A percentile compares a stretch with the other conserved stretches of the same genome.
Conservation (phyloP, 2,329 filamentous ascomycete species). For the Chaetomiaceae sp. region DNA sequence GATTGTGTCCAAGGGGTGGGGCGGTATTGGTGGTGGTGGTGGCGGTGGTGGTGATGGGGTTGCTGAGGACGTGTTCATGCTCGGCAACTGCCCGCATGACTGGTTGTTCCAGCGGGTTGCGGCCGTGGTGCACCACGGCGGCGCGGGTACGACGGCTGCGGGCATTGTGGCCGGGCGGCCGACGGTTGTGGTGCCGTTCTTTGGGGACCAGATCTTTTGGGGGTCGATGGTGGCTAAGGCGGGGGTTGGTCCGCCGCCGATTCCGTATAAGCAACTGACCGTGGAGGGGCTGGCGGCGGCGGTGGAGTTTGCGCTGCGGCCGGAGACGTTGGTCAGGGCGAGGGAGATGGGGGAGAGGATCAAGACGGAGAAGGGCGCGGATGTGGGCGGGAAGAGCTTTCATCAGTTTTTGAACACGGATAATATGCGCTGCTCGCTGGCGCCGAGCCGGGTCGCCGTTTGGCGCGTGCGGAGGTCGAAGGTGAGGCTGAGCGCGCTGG, state of each 20-base stretch:
- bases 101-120: conserved; percentile 81
- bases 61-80: conserved; percentile 74
- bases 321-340: conserved; percentile 52
- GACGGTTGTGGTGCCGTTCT: conserved; percentile 81
- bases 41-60: conserved; percentile 60
- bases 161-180: conserved; percentile 76
- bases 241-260: conserved; percentile 64
- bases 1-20: conserved; percentile 83
- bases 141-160: conserved; percentile 80
- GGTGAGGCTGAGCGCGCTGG: conserved; percentile 63
- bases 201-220: conserved; percentile 81
- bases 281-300: conserved; percentile 59
- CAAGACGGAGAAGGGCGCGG: conserved; percentile 51
- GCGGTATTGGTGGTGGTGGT: conserved; percentile 69
- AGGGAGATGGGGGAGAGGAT: conserved; percentile 58
- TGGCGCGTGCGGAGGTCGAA: conserved; percentile 68
- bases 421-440: conserved; percentile 61
- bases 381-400: conserved; percentile 60
- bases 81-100: conserved; percentile 81
- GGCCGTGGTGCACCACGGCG: conserved; percentile 80
- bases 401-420: conserved; percentile 64
- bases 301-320: conserved; percentile 54
- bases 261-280: conserved; percentile 63
- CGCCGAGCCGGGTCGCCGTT: conserved; percentile 61
- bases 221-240: conserved; percentile 68